Base-by-base conservation (phyloP, 2,329 filamentous ascomycete species). In the Thielaviopsis euricoi region DNA sequence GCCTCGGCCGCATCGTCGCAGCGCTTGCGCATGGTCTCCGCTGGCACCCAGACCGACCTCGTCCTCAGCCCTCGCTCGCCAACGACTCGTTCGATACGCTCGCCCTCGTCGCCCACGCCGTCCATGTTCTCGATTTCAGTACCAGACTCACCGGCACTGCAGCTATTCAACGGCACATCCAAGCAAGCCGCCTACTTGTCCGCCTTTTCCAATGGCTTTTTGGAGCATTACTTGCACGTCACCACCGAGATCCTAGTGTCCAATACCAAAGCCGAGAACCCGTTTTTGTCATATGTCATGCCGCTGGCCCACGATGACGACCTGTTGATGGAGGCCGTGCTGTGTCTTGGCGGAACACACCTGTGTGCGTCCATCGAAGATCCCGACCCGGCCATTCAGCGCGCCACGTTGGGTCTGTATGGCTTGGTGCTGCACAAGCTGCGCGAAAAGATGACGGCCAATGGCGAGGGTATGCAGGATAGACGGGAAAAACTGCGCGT, bases 211-310 rank as follows among this genome's bases (percentile, higher is more conserved):
- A 60, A 57, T 23, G 55, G 55, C n/a, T 60, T 60, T 25, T 37
- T 60, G 43, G 58, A 60, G 49, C 58, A 60, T 25, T 60, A 60
- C 46, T 54, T 60, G 15, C 58, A 60, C 29, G 55, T 57, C 15
- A 60, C 58, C 15, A 60, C 58, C 7, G 58, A 60, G 46, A 60
- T 60, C 21, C 40, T 60, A 22, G 58, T 60, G n/a, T 60, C 58
- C 25, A 60, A 60, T 23, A 48, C 56, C 17, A 55, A 57, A 51
- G 56, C 52, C 5, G 58, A 60, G 51, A 60, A 60, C 52, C 58
- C 58, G 17, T 60, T 60, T 37, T 25, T 60, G 13, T 52, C 57
- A 43, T 60, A 60, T 43, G 58, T 60, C 37, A 60, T 60, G 58
- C 58, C 58, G 19, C 40, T 60, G n/a, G 58, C 58, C 10, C 58